These are phyloP conservation scores for Cutaneotrichosporon arboriforme DNA, from an alignment of 1,284 basidiomycete species.

Conservation along the genomic window DNA sequence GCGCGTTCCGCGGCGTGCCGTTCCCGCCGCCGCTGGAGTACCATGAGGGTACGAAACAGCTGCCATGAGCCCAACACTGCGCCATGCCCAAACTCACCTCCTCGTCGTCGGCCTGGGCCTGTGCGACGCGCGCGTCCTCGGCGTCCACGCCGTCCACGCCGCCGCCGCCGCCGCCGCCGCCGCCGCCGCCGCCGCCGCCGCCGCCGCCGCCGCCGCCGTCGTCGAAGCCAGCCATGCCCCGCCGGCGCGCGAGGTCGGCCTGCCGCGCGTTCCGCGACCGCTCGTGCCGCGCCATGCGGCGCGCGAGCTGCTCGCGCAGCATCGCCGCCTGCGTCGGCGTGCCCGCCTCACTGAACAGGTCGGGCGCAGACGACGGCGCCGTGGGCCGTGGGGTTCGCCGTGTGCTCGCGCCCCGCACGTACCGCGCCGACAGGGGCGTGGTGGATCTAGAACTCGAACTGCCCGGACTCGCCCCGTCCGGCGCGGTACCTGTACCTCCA, in stretches of 20 bases:
- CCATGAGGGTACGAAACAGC: conserved; percentile 43
- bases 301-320: conserved; percentile 34
- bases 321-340: conserved; percentile 35
- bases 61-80: conserved; percentile 9
- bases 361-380: conserved; percentile 7
- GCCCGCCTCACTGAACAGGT: conserved; percentile 28
- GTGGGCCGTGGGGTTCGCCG: conserved; percentile 4
- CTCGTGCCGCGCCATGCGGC: conserved; percentile 34
- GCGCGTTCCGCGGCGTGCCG: conserved; percentile 28
- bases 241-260: conserved; percentile 23
- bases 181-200: too few relatives aligned
- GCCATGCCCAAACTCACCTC: conserved; percentile 27
- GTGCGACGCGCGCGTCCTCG: conserved; percentile 34
- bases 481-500: too few relatives aligned
- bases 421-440: conserved; percentile 15
- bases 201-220: too few relatives aligned
- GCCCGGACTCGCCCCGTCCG: conserved; percentile 2
- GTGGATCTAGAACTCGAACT: background rate
- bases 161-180: too few relatives aligned
- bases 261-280: conserved; percentile 24
- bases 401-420: conserved; percentile 8
- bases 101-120: conserved; percentile 40
- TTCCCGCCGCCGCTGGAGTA: conserved; percentile 33
- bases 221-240: conserved; percentile 17
- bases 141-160: too few relatives aligned